Evolutionary conservation across 139 green algal genomes (phyloP).

Genomic region (Micromonas commoda): DNA sequence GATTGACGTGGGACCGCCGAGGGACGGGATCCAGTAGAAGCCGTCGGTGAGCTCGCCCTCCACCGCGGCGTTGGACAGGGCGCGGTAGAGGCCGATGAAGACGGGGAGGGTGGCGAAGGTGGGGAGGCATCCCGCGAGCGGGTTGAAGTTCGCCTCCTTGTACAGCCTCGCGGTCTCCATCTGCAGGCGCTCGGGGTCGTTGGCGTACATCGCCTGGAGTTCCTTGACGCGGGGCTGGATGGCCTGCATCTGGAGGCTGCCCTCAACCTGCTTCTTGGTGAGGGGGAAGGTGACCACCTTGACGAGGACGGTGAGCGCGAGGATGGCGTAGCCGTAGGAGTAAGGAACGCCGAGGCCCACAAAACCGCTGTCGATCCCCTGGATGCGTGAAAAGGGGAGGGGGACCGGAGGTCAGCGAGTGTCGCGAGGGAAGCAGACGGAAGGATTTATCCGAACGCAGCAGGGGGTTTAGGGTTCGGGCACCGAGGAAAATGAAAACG

Average conservation of each 20-base stretch:
- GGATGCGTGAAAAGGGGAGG: not conserved
- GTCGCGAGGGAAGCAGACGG: not conserved
- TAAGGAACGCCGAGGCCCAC: slow-evolving; percentile 71
- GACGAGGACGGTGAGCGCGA: slow-evolving; percentile 82
- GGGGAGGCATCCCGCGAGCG: slow-evolving; percentile 84
- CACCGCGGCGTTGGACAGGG: slow-evolving; percentile 76
- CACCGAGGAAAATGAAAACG: not conserved
- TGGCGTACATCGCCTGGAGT: slow-evolving; percentile 81
- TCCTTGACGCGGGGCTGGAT: slow-evolving; percentile 89
- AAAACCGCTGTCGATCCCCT: slow-evolving; percentile 63
- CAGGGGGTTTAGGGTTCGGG: not conserved
- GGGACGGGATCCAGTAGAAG: slow-evolving; percentile 86
- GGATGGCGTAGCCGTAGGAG: slow-evolving; percentile 92
- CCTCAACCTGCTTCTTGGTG: slow-evolving; percentile 89
- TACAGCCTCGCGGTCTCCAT: slow-evolving; percentile 91
- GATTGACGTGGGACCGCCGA: slow-evolving; percentile 20
- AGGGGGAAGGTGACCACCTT: slow-evolving; percentile 90
- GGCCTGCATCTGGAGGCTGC: slow-evolving; percentile 80
- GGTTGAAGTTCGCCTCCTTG: slow-evolving; percentile 84
- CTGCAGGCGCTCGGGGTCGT: slow-evolving; percentile 58
- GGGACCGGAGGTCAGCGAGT: not conserved
- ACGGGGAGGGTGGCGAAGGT: slow-evolving; percentile 86
- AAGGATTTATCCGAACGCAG: not conserved
- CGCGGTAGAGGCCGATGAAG: slow-evolving; percentile 93
- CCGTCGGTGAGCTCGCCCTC: slow-evolving; percentile 79